Conservation (phyloP, 192 early-diverging fungal genomes). For the Linnemannia zychae region DNA sequence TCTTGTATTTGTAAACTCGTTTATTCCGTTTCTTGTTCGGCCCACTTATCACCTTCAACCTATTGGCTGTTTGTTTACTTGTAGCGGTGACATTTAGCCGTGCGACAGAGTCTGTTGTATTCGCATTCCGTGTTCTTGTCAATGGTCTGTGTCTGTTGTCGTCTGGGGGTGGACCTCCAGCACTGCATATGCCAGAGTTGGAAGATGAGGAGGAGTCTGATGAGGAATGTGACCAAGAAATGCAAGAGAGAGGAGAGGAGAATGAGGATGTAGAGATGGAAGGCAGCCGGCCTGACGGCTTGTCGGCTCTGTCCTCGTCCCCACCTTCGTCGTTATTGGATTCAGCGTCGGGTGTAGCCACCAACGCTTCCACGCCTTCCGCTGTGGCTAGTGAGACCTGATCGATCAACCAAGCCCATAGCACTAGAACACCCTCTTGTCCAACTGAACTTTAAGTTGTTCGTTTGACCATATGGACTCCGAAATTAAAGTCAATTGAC, state of each 20-base stretch:
- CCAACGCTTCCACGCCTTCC: background rate
- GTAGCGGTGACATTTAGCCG: slow-evolving; percentile 33
- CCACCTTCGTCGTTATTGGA: background rate
- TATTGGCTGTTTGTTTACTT: background rate
- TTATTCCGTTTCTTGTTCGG: too few relatives aligned
- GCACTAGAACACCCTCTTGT: too few relatives aligned
- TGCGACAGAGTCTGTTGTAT: slow-evolving; percentile 18
- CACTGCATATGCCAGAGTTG: slow-evolving; percentile 41
- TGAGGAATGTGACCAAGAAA: slow-evolving; percentile 3
- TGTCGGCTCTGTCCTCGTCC: background rate
- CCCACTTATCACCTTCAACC: too few relatives aligned
- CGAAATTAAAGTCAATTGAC: too few relatives aligned
- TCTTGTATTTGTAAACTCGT: background rate
- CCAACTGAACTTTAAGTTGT: too few relatives aligned
- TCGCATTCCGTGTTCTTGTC: slow-evolving; percentile 41
- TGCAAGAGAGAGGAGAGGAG: background rate
- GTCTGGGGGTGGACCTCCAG: slow-evolving; percentile 43
- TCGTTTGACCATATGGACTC: too few relatives aligned
- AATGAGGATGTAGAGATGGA: slow-evolving; percentile 8
- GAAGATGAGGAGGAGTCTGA: slow-evolving; percentile 31
- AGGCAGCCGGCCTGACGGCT: background rate
- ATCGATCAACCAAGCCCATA: background rate
- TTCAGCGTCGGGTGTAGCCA: background rate
- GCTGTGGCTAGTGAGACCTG: background rate
- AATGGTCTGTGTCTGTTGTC: slow-evolving; percentile 44